Evolutionary conservation across 2,329 filamentous ascomycete species (phyloP).

Genomic region (Aspergillus sp.): DNA sequence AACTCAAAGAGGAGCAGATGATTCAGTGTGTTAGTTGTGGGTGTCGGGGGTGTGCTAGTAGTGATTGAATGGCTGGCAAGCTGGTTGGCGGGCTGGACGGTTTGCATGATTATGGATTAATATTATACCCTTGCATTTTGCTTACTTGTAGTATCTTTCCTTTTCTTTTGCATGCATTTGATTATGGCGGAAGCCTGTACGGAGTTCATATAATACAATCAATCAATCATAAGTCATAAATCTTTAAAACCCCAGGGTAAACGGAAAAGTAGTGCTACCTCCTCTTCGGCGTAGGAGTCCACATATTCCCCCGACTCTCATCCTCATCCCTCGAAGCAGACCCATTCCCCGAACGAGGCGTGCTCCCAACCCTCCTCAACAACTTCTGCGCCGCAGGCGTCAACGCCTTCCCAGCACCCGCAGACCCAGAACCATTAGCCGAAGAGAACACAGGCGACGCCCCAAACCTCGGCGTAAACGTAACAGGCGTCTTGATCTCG

Average conservation of each 20-base stretch:
- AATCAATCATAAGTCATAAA: too few species aligned
- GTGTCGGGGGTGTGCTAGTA: constrained; percentile 81
- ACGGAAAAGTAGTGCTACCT: constrained; percentile 8
- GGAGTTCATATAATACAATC: too few species aligned
- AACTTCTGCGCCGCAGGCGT: constrained; percentile 39
- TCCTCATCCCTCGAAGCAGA: constrained; percentile 10
- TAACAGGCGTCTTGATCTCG: constrained; percentile 46
- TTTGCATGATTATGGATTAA: too few species aligned
- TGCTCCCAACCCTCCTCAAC: constrained; percentile 31
- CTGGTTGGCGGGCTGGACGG: too few species aligned
- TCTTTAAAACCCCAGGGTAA: too few species aligned
- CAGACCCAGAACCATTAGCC: constrained; percentile 5
- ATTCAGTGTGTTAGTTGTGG: constrained; percentile 94
- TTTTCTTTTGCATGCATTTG: too few species aligned
- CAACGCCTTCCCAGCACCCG: constrained; percentile 24
- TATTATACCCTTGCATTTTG: too few species aligned
- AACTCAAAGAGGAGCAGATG: constrained; percentile 82
- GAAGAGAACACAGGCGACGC: constrained; percentile 12
- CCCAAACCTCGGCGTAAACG: constrained; percentile 32
- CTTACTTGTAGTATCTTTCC: too few species aligned
- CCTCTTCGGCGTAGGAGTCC: constrained; percentile 31
- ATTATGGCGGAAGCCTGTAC: too few species aligned
- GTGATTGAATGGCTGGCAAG: constrained; percentile 48
- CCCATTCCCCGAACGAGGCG: constrained; percentile 18
- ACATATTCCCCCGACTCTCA: constrained; percentile 21